A percentile compares a stretch with the other conserved stretches of the same genome.
Evolutionary conservation across 345 rosid species (phyloP).

Genomic region (Lenwebbia sp.): DNA sequence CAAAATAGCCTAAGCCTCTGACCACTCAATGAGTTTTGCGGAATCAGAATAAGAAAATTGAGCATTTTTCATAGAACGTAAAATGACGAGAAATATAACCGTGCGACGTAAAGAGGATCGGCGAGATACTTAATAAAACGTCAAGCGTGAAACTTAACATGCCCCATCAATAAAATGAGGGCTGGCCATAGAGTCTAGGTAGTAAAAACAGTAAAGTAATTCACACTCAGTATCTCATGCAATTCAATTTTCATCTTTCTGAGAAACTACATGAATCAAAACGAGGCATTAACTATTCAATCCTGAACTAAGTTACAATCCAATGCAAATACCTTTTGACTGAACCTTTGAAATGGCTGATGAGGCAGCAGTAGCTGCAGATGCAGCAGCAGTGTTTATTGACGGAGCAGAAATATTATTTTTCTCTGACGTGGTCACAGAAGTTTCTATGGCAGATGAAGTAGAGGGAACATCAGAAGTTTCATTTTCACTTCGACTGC

Average conservation of each 20-base stretch:
- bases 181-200: not conserved
- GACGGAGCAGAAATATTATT: conserved; percentile 14
- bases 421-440: conserved; percentile 11
- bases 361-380: conserved; percentile 22
- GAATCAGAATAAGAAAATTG: not conserved
- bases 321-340: conserved; percentile 51
- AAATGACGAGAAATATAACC: not conserved
- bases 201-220: not conserved
- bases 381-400: conserved; percentile 10
- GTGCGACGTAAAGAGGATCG: not conserved
- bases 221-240: not conserved
- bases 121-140: not conserved
- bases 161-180: not conserved
- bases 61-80: not conserved
- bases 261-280: not conserved
- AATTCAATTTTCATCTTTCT: not conserved
- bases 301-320: not conserved
- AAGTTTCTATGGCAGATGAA: conserved; percentile 13
- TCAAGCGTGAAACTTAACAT: not conserved
- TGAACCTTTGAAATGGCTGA: conserved; percentile 38
- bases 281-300: not conserved
- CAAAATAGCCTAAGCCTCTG: not conserved
- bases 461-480: conserved; percentile 24
- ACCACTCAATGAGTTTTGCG: not conserved
- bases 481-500: conserved; percentile 14